A percentile compares a stretch with the other conserved stretches of the same genome.
These are phyloP conservation scores for Talaromyces nanjingensis DNA, from an alignment of 495 filamentous ascomycete genomes.

Conservation along the genomic window DNA sequence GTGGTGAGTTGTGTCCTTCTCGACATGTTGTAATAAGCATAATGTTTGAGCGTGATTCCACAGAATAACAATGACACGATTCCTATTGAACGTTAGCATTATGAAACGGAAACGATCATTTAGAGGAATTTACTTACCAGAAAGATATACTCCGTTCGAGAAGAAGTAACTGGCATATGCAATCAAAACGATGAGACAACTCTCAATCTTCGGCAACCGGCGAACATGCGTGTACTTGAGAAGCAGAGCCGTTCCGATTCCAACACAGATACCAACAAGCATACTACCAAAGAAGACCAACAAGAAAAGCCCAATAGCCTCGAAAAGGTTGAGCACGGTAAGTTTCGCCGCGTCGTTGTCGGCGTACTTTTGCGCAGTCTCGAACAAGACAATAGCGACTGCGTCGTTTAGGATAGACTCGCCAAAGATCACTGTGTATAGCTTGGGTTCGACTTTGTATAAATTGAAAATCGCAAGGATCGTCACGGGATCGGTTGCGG, in stretches of 20 bases:
- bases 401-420: conserved; percentile 98
- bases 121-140: conserved; percentile 53
- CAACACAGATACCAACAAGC: conserved; percentile 78
- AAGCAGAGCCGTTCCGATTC: conserved; percentile 75
- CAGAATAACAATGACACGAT: conserved; percentile 97
- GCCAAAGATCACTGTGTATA: conserved; percentile 97
- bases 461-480: conserved; percentile 98
- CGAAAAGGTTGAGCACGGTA: conserved; percentile 70
- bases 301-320: conserved; percentile 91
- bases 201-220: conserved; percentile 93
- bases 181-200: conserved; percentile 85
- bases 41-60: conserved; percentile 96
- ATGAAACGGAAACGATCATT: not conserved
- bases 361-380: conserved; percentile 84
- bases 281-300: conserved; percentile 92
- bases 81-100: conserved; percentile 44
- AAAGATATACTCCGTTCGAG: conserved; percentile 87
- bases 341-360: conserved; percentile 55
- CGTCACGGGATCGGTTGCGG: conserved; percentile 93
- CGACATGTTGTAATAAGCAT: conserved; percentile 99
- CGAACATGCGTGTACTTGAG: conserved; percentile 91
- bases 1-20: conserved; percentile 94
- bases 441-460: conserved; percentile 96
- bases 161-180: conserved; percentile 97
- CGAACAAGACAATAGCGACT: conserved; percentile 96